Evolutionary conservation across 1,139 yeast species (phyloP).

Genomic region (Suhomyces panamericanus): DNA sequence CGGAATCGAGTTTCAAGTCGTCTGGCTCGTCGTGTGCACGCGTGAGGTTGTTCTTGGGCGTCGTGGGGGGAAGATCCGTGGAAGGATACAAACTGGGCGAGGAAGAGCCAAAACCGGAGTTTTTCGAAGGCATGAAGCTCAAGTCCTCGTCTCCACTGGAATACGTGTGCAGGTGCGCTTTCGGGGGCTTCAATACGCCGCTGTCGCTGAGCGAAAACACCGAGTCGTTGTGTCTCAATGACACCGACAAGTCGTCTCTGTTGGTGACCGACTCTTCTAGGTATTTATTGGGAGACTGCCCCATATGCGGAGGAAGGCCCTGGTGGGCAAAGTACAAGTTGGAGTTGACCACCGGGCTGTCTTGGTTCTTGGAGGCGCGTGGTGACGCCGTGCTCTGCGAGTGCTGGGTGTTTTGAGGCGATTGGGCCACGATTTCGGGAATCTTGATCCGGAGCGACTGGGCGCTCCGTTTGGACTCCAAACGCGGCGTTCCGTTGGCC

Average conservation of each 20-base stretch:
- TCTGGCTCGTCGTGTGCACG: constrained; percentile 1
- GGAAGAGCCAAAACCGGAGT: constrained; percentile 5
- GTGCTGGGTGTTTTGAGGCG: constrained; percentile 4
- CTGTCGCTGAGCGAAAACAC: constrained; percentile 32
- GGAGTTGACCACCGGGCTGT: constrained; percentile 38
- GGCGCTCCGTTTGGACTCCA: constrained; percentile 12
- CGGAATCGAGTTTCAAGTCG: constrained; percentile 3
- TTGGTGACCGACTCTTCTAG: constrained; percentile 9
- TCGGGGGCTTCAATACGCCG: constrained; percentile 26
- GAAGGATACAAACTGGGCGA: constrained; percentile 2
- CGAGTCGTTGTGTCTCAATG: constrained; percentile 48
- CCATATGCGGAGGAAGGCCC: constrained; percentile 55
- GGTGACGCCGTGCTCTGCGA: constrained; percentile 1
- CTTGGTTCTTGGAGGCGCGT: constrained; percentile 4
- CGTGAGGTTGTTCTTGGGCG: constrained; percentile 9
- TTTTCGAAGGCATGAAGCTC: constrained; percentile 1
- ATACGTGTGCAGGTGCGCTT: constrained; percentile 16
- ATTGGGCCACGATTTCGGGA: constrained; percentile 11
- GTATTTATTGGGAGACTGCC: constrained; percentile 16
- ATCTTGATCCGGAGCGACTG: constrained; percentile 9
- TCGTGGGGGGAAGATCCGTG: constrained; percentile 7
- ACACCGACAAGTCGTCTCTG: constrained; percentile 31
- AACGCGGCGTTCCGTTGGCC: constrained; percentile 9
- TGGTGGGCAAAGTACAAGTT: constrained; percentile 56
- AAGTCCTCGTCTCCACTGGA: constrained; percentile 16